Evolutionary conservation across 1,284 basidiomycete species (phyloP).

Genomic region (Inonotus obliquus): DNA sequence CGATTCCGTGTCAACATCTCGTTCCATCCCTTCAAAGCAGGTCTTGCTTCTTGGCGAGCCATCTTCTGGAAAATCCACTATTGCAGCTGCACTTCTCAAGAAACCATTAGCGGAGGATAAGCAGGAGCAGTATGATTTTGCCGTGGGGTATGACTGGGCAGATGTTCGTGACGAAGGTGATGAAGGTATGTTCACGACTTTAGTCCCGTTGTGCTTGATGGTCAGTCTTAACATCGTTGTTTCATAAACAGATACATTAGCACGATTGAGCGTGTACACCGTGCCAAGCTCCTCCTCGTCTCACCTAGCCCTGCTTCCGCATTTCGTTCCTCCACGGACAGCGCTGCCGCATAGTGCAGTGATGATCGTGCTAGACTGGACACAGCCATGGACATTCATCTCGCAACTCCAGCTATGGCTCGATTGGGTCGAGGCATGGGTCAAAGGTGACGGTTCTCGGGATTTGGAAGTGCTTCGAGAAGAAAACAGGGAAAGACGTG

Average conservation of each 20-base stretch:
- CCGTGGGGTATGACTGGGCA: slow-evolving; percentile 84
- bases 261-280: slow-evolving; percentile 84
- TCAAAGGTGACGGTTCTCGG: slow-evolving; percentile 59
- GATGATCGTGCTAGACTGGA: slow-evolving; percentile 94
- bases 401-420: slow-evolving; percentile 88
- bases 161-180: slow-evolving; percentile 84
- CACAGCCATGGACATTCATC: slow-evolving; percentile 86
- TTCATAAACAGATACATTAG: slow-evolving; percentile 63
- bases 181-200: slow-evolving; percentile 54
- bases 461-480: slow-evolving; percentile 68
- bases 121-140: slow-evolving; percentile 64
- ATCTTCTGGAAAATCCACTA: slow-evolving; percentile 69
- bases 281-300: slow-evolving; percentile 76
- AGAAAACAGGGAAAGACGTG: slow-evolving; percentile 80
- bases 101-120: slow-evolving; percentile 55
- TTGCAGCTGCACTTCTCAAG: slow-evolving; percentile 67
- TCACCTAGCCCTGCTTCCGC: slow-evolving; percentile 75
- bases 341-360: slow-evolving; percentile 77
- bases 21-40: slow-evolving; percentile 83
- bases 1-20: slow-evolving; percentile 80
- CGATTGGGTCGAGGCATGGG: slow-evolving; percentile 79
- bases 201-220: slow-evolving; percentile 1
- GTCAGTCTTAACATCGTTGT: slow-evolving; percentile 4
- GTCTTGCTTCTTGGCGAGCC: slow-evolving; percentile 78
- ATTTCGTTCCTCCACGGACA: slow-evolving; percentile 72